Evolutionary conservation across 257 asterid species (phyloP).

Genomic region (Penstemon newberryi): DNA sequence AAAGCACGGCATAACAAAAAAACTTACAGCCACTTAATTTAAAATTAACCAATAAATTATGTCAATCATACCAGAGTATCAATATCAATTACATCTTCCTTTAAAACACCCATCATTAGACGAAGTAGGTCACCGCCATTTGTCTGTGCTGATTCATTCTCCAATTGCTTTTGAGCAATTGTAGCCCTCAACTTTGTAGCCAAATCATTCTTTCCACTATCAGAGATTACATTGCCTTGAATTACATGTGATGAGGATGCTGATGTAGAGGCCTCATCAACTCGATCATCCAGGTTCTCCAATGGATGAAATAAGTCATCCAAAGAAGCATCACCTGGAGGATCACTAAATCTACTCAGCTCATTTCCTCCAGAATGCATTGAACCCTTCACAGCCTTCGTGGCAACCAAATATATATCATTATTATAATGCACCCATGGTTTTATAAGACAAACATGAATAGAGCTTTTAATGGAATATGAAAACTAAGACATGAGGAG

Average conservation of each 20-base stretch:
- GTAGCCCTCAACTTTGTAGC: conserved; percentile 93
- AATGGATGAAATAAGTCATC: conserved; percentile 92
- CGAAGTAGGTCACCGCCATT: conserved; percentile 86
- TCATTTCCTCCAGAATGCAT: conserved; percentile 56
- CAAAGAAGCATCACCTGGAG: conserved; percentile 92
- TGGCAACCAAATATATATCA: conserved; percentile 14
- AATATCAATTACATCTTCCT: conserved; percentile 90
- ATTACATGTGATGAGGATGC: conserved; percentile 60
- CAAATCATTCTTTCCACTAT: conserved; percentile 75
- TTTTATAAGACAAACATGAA: neutral
- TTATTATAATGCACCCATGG: neutral
- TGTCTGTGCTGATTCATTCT: conserved; percentile 68
- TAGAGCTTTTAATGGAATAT: neutral
- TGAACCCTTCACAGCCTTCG: conserved; percentile 63
- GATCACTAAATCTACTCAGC: conserved; percentile 88
- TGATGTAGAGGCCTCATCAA: conserved; percentile 79
- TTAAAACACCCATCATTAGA: conserved; percentile 89
- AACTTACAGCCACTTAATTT: conserved; percentile 18
- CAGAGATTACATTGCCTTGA: conserved; percentile 49
- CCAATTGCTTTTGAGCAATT: conserved; percentile 86
- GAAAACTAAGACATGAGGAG: neutral
- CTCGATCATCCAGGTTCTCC: conserved; percentile 56
- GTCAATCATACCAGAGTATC: conserved; percentile 64
- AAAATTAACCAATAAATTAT: conserved; percentile 26
- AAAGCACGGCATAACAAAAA: conserved; percentile 33